Base-by-base conservation (phyloP, 2,329 filamentous ascomycete genomes). In the Xylaria sp. region DNA sequence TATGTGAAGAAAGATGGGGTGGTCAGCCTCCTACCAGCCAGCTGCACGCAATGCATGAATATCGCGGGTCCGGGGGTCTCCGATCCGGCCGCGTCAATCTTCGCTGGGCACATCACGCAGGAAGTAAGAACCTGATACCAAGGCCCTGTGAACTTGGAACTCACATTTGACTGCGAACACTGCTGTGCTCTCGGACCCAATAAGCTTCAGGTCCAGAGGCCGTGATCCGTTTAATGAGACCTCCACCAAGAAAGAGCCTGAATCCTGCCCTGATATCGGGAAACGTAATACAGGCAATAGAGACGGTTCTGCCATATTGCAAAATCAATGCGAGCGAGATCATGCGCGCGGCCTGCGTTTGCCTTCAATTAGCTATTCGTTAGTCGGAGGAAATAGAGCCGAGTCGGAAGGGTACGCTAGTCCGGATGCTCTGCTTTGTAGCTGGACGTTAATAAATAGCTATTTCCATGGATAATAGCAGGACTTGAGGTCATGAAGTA, bases 131-230 rank as follows among this genome's bases (percentile, higher is more conserved):
- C 63, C 25, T 12, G 37, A 56, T 62, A 58, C 51, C 37, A 28
- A 28, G 34, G 46, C 10, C 61, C 34, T n/a, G 18, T 48, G 18
- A 68, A 55, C 56, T 15, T 55, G 46, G 32, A 72, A 84, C 88
- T 85, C 83, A 91, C 89, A 80, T 70, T 84, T 84, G 65, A 84
- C 80, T 51, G 84, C 82, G 79, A 90, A 92, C 7, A 89, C 85
- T 57, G 84, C 85, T 65, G 87, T 85, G 64, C 89, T 88, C 75
- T 94, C 91, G 37, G 91, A 93, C 41, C 87, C 91, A 41, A 91
- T 84, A 37, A 94, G 79, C 76, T 89, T 89, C 56, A 92, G 79
- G 78, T 93, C 90, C 37, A 94, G 81, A 1, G 85, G 84, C 66
- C 83, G 84, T 44, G 82, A 80, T 46, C 82, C 83, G 65, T 79